phyloP scores from a whole-genome alignment of 179 eudicot species.

The Dionaea muscipula region DNA sequence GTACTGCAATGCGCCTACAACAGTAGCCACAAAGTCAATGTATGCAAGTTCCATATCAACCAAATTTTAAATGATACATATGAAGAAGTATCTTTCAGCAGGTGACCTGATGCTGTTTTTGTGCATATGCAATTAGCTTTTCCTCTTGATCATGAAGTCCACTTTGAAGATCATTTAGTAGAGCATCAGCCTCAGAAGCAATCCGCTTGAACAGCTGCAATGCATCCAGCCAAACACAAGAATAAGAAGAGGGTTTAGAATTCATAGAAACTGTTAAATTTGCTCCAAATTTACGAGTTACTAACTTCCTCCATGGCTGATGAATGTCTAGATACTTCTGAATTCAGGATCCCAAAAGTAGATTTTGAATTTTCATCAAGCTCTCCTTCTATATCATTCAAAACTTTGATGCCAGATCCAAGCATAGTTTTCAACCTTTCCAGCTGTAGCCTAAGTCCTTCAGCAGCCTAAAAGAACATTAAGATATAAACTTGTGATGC shows the following conservation, averaged over 20 bases:
- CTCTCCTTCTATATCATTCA: slow-evolving; percentile 67
- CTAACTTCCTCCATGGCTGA: slow-evolving; percentile 58
- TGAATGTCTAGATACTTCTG: slow-evolving; percentile 76
- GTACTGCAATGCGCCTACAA: slow-evolving; percentile 75
- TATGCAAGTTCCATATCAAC: too few species aligned
- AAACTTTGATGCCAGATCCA: slow-evolving; percentile 57
- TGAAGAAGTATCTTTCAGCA: too few species aligned
- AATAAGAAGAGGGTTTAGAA: too few species aligned
- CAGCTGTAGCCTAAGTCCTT: slow-evolving; percentile 52
- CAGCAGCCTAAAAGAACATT: slow-evolving; percentile 55
- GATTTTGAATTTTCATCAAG: slow-evolving; percentile 60
- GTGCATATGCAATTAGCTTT: slow-evolving; percentile 51
- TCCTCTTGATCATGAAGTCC: slow-evolving; percentile 60
- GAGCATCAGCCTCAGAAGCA: slow-evolving; percentile 61
- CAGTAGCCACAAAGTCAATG: slow-evolving; percentile 3
- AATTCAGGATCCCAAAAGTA: slow-evolving; percentile 46
- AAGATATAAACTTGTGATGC: too few species aligned
- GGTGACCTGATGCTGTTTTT: slow-evolving; percentile 65
- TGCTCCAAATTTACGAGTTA: too few species aligned
- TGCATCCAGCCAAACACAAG: slow-evolving; percentile 3
- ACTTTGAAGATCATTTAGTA: slow-evolving; percentile 66
- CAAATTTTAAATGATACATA: too few species aligned
- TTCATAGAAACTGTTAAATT: background rate
- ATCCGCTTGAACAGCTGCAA: slow-evolving; percentile 65
- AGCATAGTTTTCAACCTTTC: slow-evolving; percentile 61